Percentiles rank a stretch among this genome's conserved stretches.
Conservation (phyloP, 2,329 filamentous ascomycete species). For the Exserohilum rostratum region DNA sequence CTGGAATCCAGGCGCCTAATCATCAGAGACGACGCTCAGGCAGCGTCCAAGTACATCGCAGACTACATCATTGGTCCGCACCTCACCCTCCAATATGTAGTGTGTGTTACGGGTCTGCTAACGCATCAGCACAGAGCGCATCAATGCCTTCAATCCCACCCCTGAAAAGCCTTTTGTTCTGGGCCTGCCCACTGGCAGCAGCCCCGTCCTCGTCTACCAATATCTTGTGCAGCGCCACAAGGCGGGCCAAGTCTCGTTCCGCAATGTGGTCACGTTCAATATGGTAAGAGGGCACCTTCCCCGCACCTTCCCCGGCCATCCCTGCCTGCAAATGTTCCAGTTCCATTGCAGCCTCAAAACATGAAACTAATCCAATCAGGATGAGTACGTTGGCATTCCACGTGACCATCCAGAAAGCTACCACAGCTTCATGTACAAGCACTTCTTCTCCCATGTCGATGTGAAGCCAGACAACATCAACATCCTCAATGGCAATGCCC, state of each 20-base stretch:
- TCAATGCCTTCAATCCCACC: conserved; percentile 77
- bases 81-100: conserved; percentile 26
- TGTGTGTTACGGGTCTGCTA: conserved; percentile 23
- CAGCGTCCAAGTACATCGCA: conserved; percentile 76
- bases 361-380: conserved; percentile 55
- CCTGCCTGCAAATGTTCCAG: too few relatives aligned
- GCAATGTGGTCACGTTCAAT: conserved; percentile 89
- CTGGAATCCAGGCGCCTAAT: conserved; percentile 74
- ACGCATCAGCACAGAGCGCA: conserved; percentile 64
- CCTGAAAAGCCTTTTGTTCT: conserved; percentile 78
- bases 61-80: conserved; percentile 75
- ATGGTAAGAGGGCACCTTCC: conserved; percentile 64
- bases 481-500: conserved; percentile 81
- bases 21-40: conserved; percentile 73
- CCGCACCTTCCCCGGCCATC: too few relatives aligned
- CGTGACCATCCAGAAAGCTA: conserved; percentile 85
- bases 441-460: conserved; percentile 87
- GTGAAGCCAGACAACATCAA: conserved; percentile 82
- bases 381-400: conserved; percentile 85
- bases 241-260: conserved; percentile 78
- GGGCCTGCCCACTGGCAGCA: conserved; percentile 82
- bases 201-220: conserved; percentile 78
- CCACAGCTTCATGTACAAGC: conserved; percentile 91
- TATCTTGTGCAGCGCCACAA: conserved; percentile 75
- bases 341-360: conserved; percentile 26